Evolutionary conservation across 768 basidiomycete genomes (phyloP), one percentile per base, ranked within the genome.

Genomic region (Mycena galericulata): DNA sequence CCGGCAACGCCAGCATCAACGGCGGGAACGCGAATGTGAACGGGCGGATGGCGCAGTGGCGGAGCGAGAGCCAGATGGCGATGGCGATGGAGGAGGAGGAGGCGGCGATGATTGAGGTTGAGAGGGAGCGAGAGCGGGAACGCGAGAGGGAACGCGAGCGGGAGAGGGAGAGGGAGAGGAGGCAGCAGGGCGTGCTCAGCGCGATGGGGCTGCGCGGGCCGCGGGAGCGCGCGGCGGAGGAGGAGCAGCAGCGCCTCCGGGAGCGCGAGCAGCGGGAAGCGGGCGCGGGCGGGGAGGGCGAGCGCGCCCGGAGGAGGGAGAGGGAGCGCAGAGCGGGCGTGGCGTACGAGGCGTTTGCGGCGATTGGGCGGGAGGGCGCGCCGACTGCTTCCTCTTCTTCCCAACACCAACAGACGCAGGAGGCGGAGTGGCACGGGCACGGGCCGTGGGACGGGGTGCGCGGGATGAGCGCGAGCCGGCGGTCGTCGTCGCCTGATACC

Each of bases 301-400:
- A 77, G 32, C 71, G 74, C 88, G 87, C 5, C 32, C n/a, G 46
- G 46, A 38, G 3, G 46, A 43, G 6, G 86, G 86, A 14, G 87
- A 88, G n/a, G 81, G 85, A 45, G 76, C 78, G 49, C 80, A 84
- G 38, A 70, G 79, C 20, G 71, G 70, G 51, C 74, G 76, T n/a
- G 75, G 72, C 27, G 77, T 81, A 49, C 17, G 55, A 62, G 46
- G 67, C 61, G 47, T 67, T 66, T 15, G 24, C 54, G 26, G 26
- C 38, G 24, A 38, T 40, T 38, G 22, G 30, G n/a, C 4, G 49
- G 18, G 59, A 30, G 14, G 34, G 47, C 5, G 41, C 20, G 20
- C 41, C 41, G 41, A 6, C 41, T 15, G 9, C 41, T 9, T 9
- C 41, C 14, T n/a, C n/a, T 9, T n/a, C 20, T n/a, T 6, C 8